Percentiles rank a stretch among this genome's conserved stretches.
Conservation (phyloP, 2,329 filamentous ascomycete genomes). For the Mollisiaceae sp. region DNA sequence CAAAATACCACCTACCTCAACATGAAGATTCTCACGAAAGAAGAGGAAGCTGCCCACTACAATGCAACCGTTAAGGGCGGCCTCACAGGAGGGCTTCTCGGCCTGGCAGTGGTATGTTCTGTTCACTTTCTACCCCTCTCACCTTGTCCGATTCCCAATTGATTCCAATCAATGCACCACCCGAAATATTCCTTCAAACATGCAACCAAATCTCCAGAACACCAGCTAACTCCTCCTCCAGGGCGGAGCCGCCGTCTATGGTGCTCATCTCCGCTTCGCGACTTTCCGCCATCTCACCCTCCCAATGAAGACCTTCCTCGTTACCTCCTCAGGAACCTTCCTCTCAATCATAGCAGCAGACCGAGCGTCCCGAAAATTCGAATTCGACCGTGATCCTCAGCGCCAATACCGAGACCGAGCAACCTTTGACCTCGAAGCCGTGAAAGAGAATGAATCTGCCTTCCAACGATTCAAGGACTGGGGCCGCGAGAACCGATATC, state of each 20-base stretch:
- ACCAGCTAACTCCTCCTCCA: slow-evolving; percentile 22
- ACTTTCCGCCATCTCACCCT: slow-evolving; percentile 82
- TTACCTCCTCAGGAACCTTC: slow-evolving; percentile 83
- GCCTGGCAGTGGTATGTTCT: slow-evolving; percentile 70
- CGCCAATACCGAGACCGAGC: slow-evolving; percentile 45
- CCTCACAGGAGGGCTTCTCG: slow-evolving; percentile 70
- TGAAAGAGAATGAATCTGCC: slow-evolving; percentile 50
- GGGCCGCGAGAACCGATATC: slow-evolving; percentile 72
- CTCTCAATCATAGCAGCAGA: slow-evolving; percentile 89
- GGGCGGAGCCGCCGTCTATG: slow-evolving; percentile 62
- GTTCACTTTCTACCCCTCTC: background rate
- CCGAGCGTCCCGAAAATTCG: slow-evolving; percentile 71
- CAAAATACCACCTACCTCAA: slow-evolving; percentile 1
- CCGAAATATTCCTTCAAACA: background rate
- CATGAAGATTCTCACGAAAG: slow-evolving; percentile 96
- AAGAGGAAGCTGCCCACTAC: slow-evolving; percentile 91
- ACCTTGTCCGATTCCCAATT: background rate
- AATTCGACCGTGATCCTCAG: slow-evolving; percentile 52
- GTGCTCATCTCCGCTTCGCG: slow-evolving; percentile 70
- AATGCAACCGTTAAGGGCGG: slow-evolving; percentile 80
- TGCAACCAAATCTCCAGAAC: background rate
- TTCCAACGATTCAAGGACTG: slow-evolving; percentile 71
- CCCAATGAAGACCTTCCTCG: slow-evolving; percentile 89
- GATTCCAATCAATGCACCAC: background rate
- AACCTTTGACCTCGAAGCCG: slow-evolving; percentile 25